Evolutionary conservation across 805 yeast species (phyloP).

Genomic region (Metahyphopichia silvanorum): DNA sequence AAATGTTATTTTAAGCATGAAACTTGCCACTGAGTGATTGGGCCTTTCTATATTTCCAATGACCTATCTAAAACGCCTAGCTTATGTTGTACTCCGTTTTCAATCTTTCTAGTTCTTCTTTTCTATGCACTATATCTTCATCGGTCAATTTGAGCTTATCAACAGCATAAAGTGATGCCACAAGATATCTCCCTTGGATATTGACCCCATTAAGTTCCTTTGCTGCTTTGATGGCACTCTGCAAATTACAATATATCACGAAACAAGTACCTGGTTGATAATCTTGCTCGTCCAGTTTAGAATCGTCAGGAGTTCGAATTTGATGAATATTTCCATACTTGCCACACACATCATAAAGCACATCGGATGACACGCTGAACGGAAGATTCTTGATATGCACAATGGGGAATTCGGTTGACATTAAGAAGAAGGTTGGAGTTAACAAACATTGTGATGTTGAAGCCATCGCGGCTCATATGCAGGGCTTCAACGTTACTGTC

Average conservation of each 20-base stretch:
- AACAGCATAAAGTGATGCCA: constrained; percentile 46
- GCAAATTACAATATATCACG: constrained; percentile 48
- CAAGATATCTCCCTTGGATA: constrained; percentile 55
- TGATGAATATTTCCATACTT: constrained; percentile 57
- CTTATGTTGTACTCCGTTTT: too few relatives aligned
- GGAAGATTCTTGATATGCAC: constrained; percentile 60
- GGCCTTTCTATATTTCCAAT: too few relatives aligned
- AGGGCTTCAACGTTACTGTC: too few relatives aligned
- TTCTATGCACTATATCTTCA: constrained; percentile 21
- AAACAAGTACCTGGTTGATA: constrained; percentile 47
- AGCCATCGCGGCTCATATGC: too few relatives aligned
- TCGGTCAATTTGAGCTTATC: constrained; percentile 31
- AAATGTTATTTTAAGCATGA: too few relatives aligned
- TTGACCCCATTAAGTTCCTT: constrained; percentile 60
- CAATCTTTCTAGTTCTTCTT: constrained; percentile 27
- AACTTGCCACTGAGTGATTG: too few relatives aligned
- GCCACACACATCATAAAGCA: constrained; percentile 51
- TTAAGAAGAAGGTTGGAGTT: too few relatives aligned
- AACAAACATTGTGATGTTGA: too few relatives aligned
- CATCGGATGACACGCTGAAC: constrained; percentile 42
- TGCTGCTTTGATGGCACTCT: constrained; percentile 48
- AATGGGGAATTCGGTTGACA: constrained; percentile 35
- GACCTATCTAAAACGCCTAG: too few relatives aligned
- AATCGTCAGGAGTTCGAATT: constrained; percentile 36
- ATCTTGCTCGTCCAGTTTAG: constrained; percentile 27